These are phyloP conservation scores for Arabidopsis hybrid DNA, from an alignment of 441 rosid species.

Conservation along the genomic window DNA sequence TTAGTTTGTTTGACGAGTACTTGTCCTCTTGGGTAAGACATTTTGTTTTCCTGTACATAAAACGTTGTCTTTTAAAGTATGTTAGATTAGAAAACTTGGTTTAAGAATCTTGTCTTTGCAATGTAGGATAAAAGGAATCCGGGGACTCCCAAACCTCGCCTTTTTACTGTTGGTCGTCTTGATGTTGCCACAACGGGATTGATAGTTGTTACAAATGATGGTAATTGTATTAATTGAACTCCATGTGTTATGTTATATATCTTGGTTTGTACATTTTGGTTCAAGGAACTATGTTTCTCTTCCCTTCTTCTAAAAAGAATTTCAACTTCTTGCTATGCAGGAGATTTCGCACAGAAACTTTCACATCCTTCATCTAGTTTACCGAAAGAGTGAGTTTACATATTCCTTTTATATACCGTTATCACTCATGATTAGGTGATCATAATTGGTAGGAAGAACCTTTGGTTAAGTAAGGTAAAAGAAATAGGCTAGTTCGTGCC, in stretches of 20 bases:
- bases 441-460: not conserved
- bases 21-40: slow-evolving; percentile 73
- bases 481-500: not conserved
- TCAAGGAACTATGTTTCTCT: slow-evolving; percentile 12
- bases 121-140: slow-evolving; percentile 70
- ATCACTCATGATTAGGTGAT: slow-evolving; percentile 5
- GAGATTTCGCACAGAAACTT: slow-evolving; percentile 84
- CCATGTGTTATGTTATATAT: not conserved
- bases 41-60: not conserved
- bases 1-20: slow-evolving; percentile 74
- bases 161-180: slow-evolving; percentile 95
- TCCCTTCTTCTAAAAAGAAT: slow-evolving; percentile 24
- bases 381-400: slow-evolving; percentile 72
- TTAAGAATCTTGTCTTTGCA: not conserved
- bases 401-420: not conserved
- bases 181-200: slow-evolving; percentile 95
- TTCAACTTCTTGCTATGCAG: slow-evolving; percentile 51
- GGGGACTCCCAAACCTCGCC: slow-evolving; percentile 82
- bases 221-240: slow-evolving; percentile 46
- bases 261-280: slow-evolving; percentile 30
- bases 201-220: slow-evolving; percentile 86
- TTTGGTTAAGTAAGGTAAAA: slow-evolving; percentile 2
- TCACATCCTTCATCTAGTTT: slow-evolving; percentile 90
- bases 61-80: slow-evolving; percentile 11
- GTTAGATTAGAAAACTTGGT: not conserved